Base-by-base conservation (phyloP, 768 basidiomycete species). In the Pulveroboletus sp. region DNA sequence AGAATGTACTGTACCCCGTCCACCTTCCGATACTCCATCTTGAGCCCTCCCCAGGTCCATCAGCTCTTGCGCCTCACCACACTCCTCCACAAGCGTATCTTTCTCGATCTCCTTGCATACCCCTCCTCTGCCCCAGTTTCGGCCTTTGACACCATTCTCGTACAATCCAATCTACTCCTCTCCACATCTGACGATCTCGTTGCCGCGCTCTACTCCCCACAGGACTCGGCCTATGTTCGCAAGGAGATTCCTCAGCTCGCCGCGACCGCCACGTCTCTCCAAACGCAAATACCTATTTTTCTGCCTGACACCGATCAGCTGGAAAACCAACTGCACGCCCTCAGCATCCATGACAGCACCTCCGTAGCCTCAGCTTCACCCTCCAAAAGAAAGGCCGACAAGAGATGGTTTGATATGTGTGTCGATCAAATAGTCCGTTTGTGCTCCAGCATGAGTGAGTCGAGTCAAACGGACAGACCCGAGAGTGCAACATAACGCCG, bases 391-490 rank as follows among this genome's bases (percentile, higher is more conserved):
- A 71, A 65, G 48, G 73, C 76, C 27, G 63, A 70, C 15, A 66
- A 65, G 47, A 80, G 74, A 58, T 87, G 87, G 85, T 85, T 85
- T 59, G 72, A 75, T 41, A 73, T 75, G 10, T 88, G 85, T 61
- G 79, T 86, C 57, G 70, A 73, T 43, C 84, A 88, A 60, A 75
- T 87, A 57, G 64, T 71, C 52, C 79, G 76, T 57, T 65, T 72
- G 21, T 66, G 63, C 48, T 51, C 65, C 39, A 64, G 54, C 41
- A 47, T 75, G 40, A 50, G 55, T 30, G 63, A 57, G 9, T 62
- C 73, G 33, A 32, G 31, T 33, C 52, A 37, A n/a, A 10, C 53
- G 4, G 56, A 62, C 43, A 42, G 46, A 6, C 33, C 38, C 32
- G 31, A 21, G n/a, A 27, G 27, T 18, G 40, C 39, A 31, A 36